Evolutionary conservation across 1,139 yeast genomes (phyloP).

Genomic region (Taphrina pruni): DNA sequence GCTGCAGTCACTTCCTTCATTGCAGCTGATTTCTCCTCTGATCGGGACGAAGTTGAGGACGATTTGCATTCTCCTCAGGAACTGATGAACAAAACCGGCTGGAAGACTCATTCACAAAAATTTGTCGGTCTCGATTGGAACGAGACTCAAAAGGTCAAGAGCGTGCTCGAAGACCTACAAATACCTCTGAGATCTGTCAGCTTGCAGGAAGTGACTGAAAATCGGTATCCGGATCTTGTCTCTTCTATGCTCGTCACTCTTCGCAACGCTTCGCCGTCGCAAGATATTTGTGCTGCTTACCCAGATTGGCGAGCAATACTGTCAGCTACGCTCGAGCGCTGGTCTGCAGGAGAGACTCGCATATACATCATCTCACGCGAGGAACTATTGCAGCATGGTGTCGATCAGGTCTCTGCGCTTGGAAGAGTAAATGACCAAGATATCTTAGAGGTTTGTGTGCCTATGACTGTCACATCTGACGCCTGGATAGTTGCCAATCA

Average conservation of each 20-base stretch:
- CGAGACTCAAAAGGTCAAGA: neutral
- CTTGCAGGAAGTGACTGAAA: neutral
- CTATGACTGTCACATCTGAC: slow-evolving; percentile 1
- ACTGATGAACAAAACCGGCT: slow-evolving; percentile 29
- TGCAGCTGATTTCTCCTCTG: slow-evolving; percentile 23
- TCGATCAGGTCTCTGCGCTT: slow-evolving; percentile 7
- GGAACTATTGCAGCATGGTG: neutral
- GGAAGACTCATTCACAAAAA: slow-evolving; percentile 30
- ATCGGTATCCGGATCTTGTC: neutral
- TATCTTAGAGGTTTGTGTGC: slow-evolving; percentile 13
- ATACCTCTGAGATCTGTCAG: neutral
- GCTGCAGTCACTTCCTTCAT: slow-evolving; percentile 13
- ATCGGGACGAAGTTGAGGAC: slow-evolving; percentile 23
- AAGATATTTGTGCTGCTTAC: slow-evolving; percentile 8
- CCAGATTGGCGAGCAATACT: slow-evolving; percentile 9
- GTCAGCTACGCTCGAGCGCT: slow-evolving; percentile 1
- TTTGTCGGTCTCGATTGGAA: slow-evolving; percentile 22
- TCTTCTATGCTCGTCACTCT: neutral
- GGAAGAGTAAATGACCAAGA: slow-evolving; percentile 4
- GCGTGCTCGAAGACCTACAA: neutral
- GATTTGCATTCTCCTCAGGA: slow-evolving; percentile 23
- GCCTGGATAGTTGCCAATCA: slow-evolving; percentile 4
- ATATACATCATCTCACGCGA: neutral
- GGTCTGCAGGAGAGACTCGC: neutral
- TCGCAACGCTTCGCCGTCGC: neutral